Evolutionary conservation across 2,329 filamentous ascomycete species (phyloP).

Genomic region (Verticillium isaacii): DNA sequence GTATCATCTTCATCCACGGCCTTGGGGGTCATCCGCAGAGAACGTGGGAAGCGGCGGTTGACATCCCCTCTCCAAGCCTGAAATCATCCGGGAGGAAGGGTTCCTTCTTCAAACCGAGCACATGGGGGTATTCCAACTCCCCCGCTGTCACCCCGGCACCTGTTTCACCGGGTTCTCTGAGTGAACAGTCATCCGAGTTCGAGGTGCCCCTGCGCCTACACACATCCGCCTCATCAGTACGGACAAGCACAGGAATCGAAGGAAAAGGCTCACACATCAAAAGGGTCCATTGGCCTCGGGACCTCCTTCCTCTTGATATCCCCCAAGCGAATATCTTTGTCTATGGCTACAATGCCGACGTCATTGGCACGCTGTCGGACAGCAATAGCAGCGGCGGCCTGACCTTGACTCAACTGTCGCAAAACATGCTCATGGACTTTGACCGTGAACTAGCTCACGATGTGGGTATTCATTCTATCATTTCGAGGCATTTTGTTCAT

Average conservation of each 20-base stretch:
- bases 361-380: neutral
- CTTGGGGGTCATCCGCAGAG: neutral
- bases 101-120: neutral
- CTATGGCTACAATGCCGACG: slow-evolving; percentile 1
- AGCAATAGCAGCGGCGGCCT: neutral
- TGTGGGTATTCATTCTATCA: neutral
- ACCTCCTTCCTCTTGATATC: neutral
- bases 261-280: neutral
- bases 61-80: neutral
- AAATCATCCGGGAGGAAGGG: neutral
- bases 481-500: no score
- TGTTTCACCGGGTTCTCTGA: neutral
- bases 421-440: slow-evolving; percentile 2
- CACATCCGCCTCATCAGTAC: neutral
- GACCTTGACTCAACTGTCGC: neutral
- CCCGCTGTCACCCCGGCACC: neutral
- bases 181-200: neutral
- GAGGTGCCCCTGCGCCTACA: neutral
- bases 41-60: neutral
- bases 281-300: neutral
- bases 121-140: neutral
- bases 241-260: neutral
- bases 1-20: slow-evolving; percentile 1
- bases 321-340: neutral
- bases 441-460: neutral